Base-by-base conservation (phyloP, 148 eudicot genomes). In the Oxyria digyna region DNA sequence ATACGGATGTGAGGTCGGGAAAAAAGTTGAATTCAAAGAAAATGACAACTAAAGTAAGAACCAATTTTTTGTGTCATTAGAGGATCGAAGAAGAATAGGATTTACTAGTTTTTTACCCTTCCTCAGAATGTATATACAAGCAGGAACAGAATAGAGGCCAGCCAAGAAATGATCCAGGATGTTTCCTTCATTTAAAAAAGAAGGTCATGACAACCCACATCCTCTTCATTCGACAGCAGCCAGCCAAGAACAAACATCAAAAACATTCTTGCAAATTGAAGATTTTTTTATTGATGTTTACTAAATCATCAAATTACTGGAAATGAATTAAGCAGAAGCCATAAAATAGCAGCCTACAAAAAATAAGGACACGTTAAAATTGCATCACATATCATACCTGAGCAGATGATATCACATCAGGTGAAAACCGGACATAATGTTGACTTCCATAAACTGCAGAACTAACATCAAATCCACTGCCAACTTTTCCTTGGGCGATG, bases 401-500 rank as follows among this genome's bases (percentile, higher is more conserved):
- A 72, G 97, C 99, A 73, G 96, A 82, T 62, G 96, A 85, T 72
- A 95, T 74, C 73, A 95, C 87, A 75, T 91, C 84, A 23, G 99
- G 99, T n/a, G 97, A 95, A 83, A 95, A 95, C 38, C 99, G 90
- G 41, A 95, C 82, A 79, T 95, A 91, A 27, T 90, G 91, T 62
- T 95, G 99, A 84, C 97, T 95, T 42, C 99, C 99, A 85, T 91
- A 95, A 74, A 95, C 99, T 42, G 97, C 99, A 78, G 97, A 88
- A 63, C 97, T 91, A 52, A 95, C 96, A 78, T 95, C 99, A 82
- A 95, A 95, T 13, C 99, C 99, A 77, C 99, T 95, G 41, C 97
- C 97, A 74, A 95, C 91, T 81, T 95, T 95, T 65, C 99, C 99
- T 83, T 95, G 99, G 46, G 99, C 99, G 77, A 95, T 87, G 75